Percentiles rank a stretch among this genome's conserved stretches.
Conservation (phyloP, 129 eudicot species). For the Flaveria trinervia region DNA sequence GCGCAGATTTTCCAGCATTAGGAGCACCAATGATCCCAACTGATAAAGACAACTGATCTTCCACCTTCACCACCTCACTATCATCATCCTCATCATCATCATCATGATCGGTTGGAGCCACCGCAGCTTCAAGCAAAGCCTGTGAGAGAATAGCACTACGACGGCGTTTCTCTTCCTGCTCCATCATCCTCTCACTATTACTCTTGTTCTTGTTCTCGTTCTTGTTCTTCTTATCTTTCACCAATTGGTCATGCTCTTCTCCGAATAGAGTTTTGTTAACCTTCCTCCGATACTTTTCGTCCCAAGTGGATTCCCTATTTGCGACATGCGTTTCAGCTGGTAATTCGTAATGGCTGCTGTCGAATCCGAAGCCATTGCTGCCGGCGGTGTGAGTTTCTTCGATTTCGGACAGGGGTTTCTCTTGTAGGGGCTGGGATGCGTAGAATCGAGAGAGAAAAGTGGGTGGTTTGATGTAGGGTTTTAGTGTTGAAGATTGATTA, state of each 20-base stretch:
- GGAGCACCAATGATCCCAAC: conserved; percentile 99
- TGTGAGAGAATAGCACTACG: conserved; percentile 51
- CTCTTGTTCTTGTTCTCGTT: conserved; percentile 16
- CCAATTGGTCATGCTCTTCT: conserved; percentile 37
- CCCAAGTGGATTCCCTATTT: conserved; percentile 50
- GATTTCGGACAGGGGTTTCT: conserved; percentile 9
- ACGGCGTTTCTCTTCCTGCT: conserved; percentile 54
- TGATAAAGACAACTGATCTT: conserved; percentile 80
- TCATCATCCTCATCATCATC: conserved; percentile 52
- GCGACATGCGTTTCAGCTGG: conserved; percentile 17
- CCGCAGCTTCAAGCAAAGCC: conserved; percentile 62
- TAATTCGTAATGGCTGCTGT: conserved; percentile 60
- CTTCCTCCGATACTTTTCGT: conserved; percentile 63
- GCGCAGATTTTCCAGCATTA: conserved; percentile 97
- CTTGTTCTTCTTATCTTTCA: conserved; percentile 27
- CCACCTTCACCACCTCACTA: conserved; percentile 51
- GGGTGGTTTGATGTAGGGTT: conserved; percentile 27
- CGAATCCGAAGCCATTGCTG: conserved; percentile 44
- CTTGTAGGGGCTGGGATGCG: conserved; percentile 45
- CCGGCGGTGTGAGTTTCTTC: conserved; percentile 18
- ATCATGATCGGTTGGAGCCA: conserved; percentile 47
- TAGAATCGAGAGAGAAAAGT: conserved; percentile 35
- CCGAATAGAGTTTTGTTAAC: conserved; percentile 57
- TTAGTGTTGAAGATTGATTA: conserved; percentile 25
- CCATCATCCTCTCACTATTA: conserved; percentile 39